A percentile compares a stretch with the other conserved stretches of the same genome.
Evolutionary conservation across 2,329 filamentous ascomycete species (phyloP).

Genomic region (Cucurbitaria berberidis): DNA sequence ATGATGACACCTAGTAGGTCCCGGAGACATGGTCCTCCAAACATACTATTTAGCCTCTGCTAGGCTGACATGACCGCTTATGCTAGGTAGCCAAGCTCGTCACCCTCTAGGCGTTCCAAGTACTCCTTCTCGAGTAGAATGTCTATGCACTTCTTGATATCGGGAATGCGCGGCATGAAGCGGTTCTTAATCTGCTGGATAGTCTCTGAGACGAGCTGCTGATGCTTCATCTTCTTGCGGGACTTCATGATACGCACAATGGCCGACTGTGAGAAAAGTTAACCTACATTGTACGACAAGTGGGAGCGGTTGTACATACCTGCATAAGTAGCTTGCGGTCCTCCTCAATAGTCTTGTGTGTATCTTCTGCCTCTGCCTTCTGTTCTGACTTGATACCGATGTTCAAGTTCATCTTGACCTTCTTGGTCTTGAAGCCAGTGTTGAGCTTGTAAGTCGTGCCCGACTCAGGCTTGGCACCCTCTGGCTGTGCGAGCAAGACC

Average conservation of each 20-base stretch:
- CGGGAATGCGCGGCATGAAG: conserved; percentile 88
- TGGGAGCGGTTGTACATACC: conserved; percentile 63
- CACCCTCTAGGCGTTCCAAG: conserved; percentile 90
- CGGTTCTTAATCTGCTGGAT: conserved; percentile 93
- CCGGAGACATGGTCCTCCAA: neutral
- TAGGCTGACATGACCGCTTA: conserved; percentile 50
- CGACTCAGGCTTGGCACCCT: conserved; percentile 75
- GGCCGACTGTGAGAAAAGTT: conserved; percentile 71
- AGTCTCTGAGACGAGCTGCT: conserved; percentile 89
- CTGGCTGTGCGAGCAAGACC: conserved; percentile 75
- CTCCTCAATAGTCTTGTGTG: conserved; percentile 99
- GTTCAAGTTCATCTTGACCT: conserved; percentile 95
- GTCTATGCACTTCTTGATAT: conserved; percentile 99
- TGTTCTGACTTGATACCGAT: conserved; percentile 93
- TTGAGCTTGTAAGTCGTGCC: conserved; percentile 86
- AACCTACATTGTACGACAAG: conserved; percentile 24
- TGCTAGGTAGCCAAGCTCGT: conserved; percentile 93
- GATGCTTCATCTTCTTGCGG: conserved; percentile 98
- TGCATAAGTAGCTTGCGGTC: conserved; percentile 95
- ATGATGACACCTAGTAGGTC: neutral
- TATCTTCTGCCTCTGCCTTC: conserved; percentile 95
- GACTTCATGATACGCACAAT: conserved; percentile 99
- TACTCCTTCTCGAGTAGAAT: conserved; percentile 99
- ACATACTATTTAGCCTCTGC: neutral
- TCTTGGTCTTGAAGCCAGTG: conserved; percentile 97